Base-by-base conservation (phyloP, 768 basidiomycete genomes). In the Serendipita indica region DNA sequence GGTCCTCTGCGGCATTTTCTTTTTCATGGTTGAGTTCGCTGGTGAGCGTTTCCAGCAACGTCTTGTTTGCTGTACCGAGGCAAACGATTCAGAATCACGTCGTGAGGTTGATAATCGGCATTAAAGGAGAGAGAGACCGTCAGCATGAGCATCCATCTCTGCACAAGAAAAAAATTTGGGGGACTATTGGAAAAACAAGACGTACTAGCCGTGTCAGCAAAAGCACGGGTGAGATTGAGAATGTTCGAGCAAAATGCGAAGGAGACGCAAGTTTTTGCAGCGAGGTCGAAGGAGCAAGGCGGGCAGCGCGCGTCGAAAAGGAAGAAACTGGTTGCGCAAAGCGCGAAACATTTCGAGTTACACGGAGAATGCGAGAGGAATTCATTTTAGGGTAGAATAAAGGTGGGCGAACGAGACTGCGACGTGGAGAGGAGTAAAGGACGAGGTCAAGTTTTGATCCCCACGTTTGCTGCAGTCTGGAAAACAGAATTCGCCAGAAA, bases 21-120 rank as follows among this genome's bases (percentile, higher is more conserved):
- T 79, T 74, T 73, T 99, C 93, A 68, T 86, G 96, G 65, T 83
- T 75, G 65, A 96, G 76, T 73, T 98, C 94, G 68, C 86, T 82
- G 54, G 76, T 69, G 52, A 94, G 74, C 65, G 86, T 89, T 67
- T 84, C 77, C 7, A 81, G 74, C 39, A 98, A 79, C 20, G 79
- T 69, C 32, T 86, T 73, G 68, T 93, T 89, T 60, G 82, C 89
- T 88, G 64, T 41, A 3, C 27, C 33, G 27, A 28, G n/a, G 27
- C 33, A 6, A 61, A 22, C 3, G 28, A 34, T 16, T 20, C n/a
- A n/a, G 1, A 62, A n/a, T 22, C 2, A 39, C 25, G 7, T 12
- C 30, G 16, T n/a, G 39, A 20, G 33, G 45, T 14, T 58, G 13
- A 32, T 0, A 7, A n/a, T 63, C 12, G 28, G 25, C 10, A 30